Base-by-base conservation (phyloP, 148 eudicot species). In the Camellia granthamiana region DNA sequence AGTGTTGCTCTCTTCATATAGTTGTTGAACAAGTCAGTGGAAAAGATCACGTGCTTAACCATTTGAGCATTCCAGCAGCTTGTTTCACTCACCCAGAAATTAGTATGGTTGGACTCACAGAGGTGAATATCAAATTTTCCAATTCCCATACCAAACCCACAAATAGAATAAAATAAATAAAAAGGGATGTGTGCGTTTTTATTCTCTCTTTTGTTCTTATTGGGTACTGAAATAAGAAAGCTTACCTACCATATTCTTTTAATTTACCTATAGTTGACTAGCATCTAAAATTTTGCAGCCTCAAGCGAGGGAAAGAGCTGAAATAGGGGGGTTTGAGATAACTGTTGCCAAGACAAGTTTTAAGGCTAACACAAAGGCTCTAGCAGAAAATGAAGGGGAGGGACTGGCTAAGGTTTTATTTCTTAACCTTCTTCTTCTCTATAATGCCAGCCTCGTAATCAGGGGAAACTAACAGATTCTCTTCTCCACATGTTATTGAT, bases 81-180 rank as follows among this genome's bases (percentile, higher is more conserved):
- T 94, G 98, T 83, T 94, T 94, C 81, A 92, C 98, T 65, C 98
- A 94, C 83, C 98, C 98, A 52, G 98, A 94, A 85, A 94, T 94
- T 79, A 94, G 98, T 80, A 92, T 94, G 97, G 98, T 92, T 84
- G 98, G 98, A 75, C 83, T 92, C 80, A 94, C 98, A 14, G 98
- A 94, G 97, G 98, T 94, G 81, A 85, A 66, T 63, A 21, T 72
- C 7, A 73, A 21, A 54, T 38, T 41, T 74, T 19, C 47, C 7
- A 38, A 21, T 65, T 38, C 69, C 60, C 16, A 8, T 9, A 42
- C 69, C 69, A 16, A 65, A 38, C 69, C 69, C 15, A 0, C 13
- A 65, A 38, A 65, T 8, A 6, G 30, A 10, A 11, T 23, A 65
- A 65, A 38, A 23, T 7, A 10, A 65, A 7, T 6, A 65, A 65